phyloP scores from a whole-genome alignment of 371 early-diverging fungal genomes.

The Paraphysoderma sedebokerense region DNA sequence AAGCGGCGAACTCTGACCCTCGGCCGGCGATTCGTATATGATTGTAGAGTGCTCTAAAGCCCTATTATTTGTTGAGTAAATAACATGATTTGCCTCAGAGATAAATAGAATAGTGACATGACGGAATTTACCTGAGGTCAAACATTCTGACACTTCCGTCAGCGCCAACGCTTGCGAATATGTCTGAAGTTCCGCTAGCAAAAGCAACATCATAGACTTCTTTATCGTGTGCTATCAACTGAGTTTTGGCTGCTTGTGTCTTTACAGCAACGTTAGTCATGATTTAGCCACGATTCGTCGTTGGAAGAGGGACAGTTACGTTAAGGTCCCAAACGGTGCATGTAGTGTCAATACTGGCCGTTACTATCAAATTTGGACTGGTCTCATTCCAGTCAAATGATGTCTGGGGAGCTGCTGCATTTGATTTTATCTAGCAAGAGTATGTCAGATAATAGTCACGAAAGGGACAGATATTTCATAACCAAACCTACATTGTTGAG shows the following conservation, averaged over 20 bases:
- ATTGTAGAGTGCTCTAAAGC: constrained; percentile 88
- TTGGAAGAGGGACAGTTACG: constrained; percentile 11
- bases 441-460: background rate
- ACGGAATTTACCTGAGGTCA: constrained; percentile 50
- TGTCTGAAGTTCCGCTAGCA: constrained; percentile 56
- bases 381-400: constrained; percentile 91
- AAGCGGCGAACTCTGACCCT: constrained; percentile 41
- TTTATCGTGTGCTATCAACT: constrained; percentile 92
- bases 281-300: too few relatives aligned
- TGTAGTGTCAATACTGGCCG: constrained; percentile 89
- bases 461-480: background rate
- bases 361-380: constrained; percentile 66
- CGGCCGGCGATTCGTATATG: constrained; percentile 76
- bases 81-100: background rate
- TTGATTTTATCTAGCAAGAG: constrained; percentile 27
- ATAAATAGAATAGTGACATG: background rate
- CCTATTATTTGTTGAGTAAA: constrained; percentile 12
- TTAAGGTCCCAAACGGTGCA: constrained; percentile 95
- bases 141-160: constrained; percentile 95
- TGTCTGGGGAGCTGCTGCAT: constrained; percentile 75
- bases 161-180: constrained; percentile 92
- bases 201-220: constrained; percentile 94
- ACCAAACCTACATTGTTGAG: constrained; percentile 32
- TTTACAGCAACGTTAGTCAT: constrained; percentile 7
- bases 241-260: constrained; percentile 85